Evolutionary conservation across 1,284 basidiomycete species (phyloP), one percentile per base, ranked within the genome.

Genomic region (Ganoderma leucocontextum): DNA sequence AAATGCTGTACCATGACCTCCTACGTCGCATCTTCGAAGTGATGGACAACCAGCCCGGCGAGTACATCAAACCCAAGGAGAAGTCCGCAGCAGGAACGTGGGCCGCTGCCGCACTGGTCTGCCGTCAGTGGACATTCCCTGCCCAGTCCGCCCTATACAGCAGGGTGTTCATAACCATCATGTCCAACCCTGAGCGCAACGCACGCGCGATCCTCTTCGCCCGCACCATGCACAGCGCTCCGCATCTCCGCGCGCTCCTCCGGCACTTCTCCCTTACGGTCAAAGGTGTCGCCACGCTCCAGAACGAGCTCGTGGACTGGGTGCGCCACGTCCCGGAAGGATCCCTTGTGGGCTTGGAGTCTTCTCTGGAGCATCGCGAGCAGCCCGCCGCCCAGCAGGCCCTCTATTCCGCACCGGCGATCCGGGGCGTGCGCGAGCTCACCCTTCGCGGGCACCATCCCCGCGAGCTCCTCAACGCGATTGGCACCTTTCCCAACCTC

Each of bases 131-230:
- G 52, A 55, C 52, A 6, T 17, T 35, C 52, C 52, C 52, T 4
- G 52, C 52, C 52, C 52, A 55, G 52, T 35, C 33, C 52, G 52
- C 33, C 29, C 52, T 55, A 4, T 55, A 55, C 52, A 33, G 5
- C 13, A 22, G 52, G 6, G 52, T 55, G 6, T 55, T 55, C 52
- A 17, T 55, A 19, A 55, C 52, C 52, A 55, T 55, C 52, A 35
- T 55, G 29, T 55, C 52, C 29, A 55, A 55, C 33, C 52, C 52
- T 13, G 13, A 29, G 25, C 52, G 52, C 52, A 55, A 55, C 52
- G 2, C 17, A 6, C 52, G 52, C 6, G 52, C 52, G 2, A 35
- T 55, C 52, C 52, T 55, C 29, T 55, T 55, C 52, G 52, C 52
- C 29, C 52, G 33, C 52, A 55, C 52, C 33, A 55, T 55, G 52